Evolutionary conservation across 768 basidiomycete species (phyloP), one percentile per base, ranked within the genome.

Genomic region (Tricholoma furcatifolium): DNA sequence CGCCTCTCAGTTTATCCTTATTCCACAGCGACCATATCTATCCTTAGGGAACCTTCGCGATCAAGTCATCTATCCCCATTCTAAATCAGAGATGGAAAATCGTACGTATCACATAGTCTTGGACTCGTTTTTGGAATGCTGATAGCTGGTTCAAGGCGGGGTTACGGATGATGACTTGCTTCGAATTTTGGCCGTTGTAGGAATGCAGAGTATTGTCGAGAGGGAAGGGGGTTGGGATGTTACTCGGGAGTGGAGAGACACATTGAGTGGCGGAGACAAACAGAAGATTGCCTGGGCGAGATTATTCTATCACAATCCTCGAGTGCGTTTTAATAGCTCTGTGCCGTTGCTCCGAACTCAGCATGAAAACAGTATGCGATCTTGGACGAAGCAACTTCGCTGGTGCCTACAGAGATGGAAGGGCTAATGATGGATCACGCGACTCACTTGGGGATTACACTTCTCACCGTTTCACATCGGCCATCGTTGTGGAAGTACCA

Each of bases 281-380:
- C 95, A 98, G 71, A 87, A 95, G 72, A 88, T 98, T 52, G 96
- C 96, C 0, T 98, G 96, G 93, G 96, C 93, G 11, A 75, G 96
- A 60, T 68, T 99, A 60, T 99, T 98, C 66, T 99, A 99, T 67
- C 96, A 98, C 65, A 75, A 80, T 52, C 96, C 96, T 9, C 95
- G 93, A 80, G 93, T 85, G 57, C 58, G 76, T 64, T 4, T 21
- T 31, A 46, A 11, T 53, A 8, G n/a, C 15, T 11, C 20, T 23
- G 18, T 17, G 2, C 14, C 12, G 5, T n/a, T 35, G n/a, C 20
- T 6, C 46, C 18, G 31, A 30, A 53, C 30, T 24, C 24, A 36
- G n/a, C 34, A 38, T 44, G n/a, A 5, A 23, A 21, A 47, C 60
- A 95, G 93, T 98, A 96, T 61, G 96, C 95, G 10, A 93, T 98